Evolutionary conservation across 768 basidiomycete species (phyloP), one percentile per base, ranked within the genome.

Genomic region (Crassisporium funariophilum): DNA sequence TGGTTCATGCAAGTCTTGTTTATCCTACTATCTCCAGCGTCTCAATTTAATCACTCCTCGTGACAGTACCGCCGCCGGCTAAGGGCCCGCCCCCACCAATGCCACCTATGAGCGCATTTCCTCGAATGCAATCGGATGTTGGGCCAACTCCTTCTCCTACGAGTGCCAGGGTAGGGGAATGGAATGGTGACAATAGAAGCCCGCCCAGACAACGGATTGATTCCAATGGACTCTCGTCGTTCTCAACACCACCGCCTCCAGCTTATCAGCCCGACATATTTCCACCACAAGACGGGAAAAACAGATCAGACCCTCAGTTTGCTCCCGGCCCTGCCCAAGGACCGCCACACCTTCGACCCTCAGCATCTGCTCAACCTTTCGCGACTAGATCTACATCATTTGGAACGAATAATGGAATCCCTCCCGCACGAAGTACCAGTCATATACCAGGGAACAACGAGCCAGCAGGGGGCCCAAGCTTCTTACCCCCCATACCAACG

Each of bases 1-100:
- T 22, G 70, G 76, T 20, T 75, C 77, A 24, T 64, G 93, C 95
- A 61, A 65, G 91, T 53, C n/a, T 21, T 52, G 11, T 36, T 19
- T 22, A 27, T 27, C 17, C 6, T 17, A 54, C 25, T 1, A n/a
- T 15, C 16, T 44, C 33, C 19, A 12, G 24, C 38, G 42, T 31
- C 44, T 55, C 19, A 22, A 35, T 31, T 13, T 45, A 36, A 22
- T 9, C 34, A 11, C 47, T 12, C 29, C n/a, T n/a, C n/a, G n/a
- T n/a, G n/a, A 11, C 46, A 85, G 83, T 83, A 40, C 73, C 81
- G 24, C 79, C 78, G 22, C 70, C 73, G 15, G 73, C 80, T 11
- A 86, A 84, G 60, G 79, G 77, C 42, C 80, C 84, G 31, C 77
- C 85, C 4, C 88, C 88, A 3, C 86, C 86, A 3, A 60, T 88